These are phyloP conservation scores for Zygotorulaspora chibaensis DNA, from an alignment of 805 yeast species.

Conservation along the genomic window DNA sequence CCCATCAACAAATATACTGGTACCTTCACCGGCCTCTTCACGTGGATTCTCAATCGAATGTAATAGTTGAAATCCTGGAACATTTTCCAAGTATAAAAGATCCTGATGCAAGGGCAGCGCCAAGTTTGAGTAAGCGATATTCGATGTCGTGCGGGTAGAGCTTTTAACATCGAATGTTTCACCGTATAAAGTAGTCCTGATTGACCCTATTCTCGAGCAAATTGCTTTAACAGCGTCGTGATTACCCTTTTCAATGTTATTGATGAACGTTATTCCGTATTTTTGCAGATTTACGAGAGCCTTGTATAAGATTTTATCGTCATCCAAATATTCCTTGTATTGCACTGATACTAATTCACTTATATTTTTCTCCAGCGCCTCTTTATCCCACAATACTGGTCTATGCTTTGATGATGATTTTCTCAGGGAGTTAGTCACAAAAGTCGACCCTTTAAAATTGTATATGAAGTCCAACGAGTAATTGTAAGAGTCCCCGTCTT, in stretches of 20 bases:
- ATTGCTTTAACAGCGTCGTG: constrained; percentile 39
- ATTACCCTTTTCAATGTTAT: constrained; percentile 46
- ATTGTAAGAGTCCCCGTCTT: constrained; percentile 41
- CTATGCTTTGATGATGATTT: constrained; percentile 29
- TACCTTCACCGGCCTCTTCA: constrained; percentile 55
- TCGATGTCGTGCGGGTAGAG: constrained; percentile 47
- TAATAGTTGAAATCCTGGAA: constrained; percentile 72
- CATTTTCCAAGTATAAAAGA: constrained; percentile 69
- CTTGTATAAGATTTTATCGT: constrained; percentile 35
- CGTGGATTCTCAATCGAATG: constrained; percentile 51
- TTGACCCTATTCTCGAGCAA: constrained; percentile 58
- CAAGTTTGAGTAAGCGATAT: constrained; percentile 64
- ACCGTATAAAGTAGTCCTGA: constrained; percentile 70
- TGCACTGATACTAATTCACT: constrained; percentile 30
- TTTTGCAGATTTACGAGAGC: constrained; percentile 46
- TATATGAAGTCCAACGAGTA: constrained; percentile 48
- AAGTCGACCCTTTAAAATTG: constrained; percentile 40
- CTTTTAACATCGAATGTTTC: constrained; percentile 62
- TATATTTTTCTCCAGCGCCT: constrained; percentile 20
- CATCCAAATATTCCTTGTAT: constrained; percentile 41
- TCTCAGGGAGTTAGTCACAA: constrained; percentile 28
- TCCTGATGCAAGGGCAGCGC: constrained; percentile 76
- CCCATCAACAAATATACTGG: constrained; percentile 64
- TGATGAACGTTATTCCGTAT: constrained; percentile 54
- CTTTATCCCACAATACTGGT: constrained; percentile 42